Base-by-base conservation (phyloP, 768 basidiomycete genomes). In the Chalciporus chontae region DNA sequence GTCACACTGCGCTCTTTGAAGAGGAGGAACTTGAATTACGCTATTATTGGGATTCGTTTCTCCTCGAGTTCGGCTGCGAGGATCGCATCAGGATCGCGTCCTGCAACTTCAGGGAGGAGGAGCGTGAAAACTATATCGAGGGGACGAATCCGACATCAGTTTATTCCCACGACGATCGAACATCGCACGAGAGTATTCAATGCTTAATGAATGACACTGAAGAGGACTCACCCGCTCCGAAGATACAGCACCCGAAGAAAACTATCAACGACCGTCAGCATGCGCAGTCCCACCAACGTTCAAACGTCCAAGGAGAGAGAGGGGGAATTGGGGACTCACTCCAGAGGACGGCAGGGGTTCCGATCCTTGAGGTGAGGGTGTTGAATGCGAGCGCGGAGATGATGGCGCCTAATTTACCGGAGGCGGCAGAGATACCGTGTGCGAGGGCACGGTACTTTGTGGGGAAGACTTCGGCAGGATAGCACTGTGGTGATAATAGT, bases 381-480 rank as follows among this genome's bases (percentile, higher is more conserved):
- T 86, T 87, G 72, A 90, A 89, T 2, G 74, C 85, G 38, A 89
- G 77, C 1, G 84, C 82, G 10, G 84, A 81, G 55, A 89, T 77
- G 72, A 91, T 88, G 0, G 88, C 89, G 45, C 88, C 89, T 0
- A 70, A 72, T 62, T 91, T 90, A 17, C 89, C 89, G 36, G 69
- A 70, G 0, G 87, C 89, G 3, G 89, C 88, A 2, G 80, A 82
- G 11, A 87, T 69, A 24, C 89, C 89, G 62, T 90, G 88, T 13
- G 87, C 87, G 42, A 77, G 77, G 21, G 83, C 85, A 40, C 82
- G 77, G 69, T 81, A 88, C 32, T 81, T 74, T 1, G 89, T 90
- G 0, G 88, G 89, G 73, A 88, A 89, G 10, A 89, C 82, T 68
- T 89, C 87, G 4, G 83, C 84, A 3, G 88, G 84, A 60, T 86